These are phyloP conservation scores for Phytophthora chlamydospora DNA, from an alignment of 352 stramenopile genomes.

Conservation along the genomic window DNA sequence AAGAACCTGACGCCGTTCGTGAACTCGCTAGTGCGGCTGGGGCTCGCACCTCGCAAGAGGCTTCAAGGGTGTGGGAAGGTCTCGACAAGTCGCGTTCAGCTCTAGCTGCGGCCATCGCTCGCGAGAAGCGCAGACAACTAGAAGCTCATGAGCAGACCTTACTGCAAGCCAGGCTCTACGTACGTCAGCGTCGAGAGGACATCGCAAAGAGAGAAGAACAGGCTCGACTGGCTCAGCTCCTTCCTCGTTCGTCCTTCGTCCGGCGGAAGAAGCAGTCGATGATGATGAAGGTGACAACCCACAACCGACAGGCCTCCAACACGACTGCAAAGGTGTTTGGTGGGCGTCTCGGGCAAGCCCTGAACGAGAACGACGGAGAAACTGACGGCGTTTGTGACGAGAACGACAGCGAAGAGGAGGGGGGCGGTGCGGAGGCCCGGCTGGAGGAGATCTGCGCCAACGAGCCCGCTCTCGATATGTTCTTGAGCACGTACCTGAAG, in stretches of 20 bases:
- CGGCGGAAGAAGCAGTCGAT: slow-evolving; percentile 72
- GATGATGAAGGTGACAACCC: slow-evolving; percentile 58
- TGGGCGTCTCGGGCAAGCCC: slow-evolving; percentile 17
- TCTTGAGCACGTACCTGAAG: slow-evolving; percentile 58
- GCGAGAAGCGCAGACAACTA: slow-evolving; percentile 52
- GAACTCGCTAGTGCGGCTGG: slow-evolving; percentile 55
- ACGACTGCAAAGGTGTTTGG: slow-evolving; percentile 10
- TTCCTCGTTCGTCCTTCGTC: slow-evolving; percentile 69
- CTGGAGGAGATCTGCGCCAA: slow-evolving; percentile 65
- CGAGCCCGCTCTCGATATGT: slow-evolving; percentile 61
- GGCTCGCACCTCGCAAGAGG: slow-evolving; percentile 60
- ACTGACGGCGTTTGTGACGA: neutral
- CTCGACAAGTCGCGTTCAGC: slow-evolving; percentile 50
- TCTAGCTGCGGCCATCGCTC: slow-evolving; percentile 45
- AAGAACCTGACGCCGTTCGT: slow-evolving; percentile 67
- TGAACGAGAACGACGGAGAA: slow-evolving; percentile 28
- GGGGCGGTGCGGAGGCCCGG: slow-evolving; percentile 24
- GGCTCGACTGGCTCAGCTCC: slow-evolving; percentile 57
- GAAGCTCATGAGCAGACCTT: slow-evolving; percentile 39
- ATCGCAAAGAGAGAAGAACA: slow-evolving; percentile 64
- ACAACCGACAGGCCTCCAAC: slow-evolving; percentile 29
- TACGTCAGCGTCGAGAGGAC: slow-evolving; percentile 58
- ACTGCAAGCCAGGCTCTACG: slow-evolving; percentile 40
- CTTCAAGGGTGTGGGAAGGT: slow-evolving; percentile 61
- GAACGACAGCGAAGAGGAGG: slow-evolving; percentile 33